Conservation (phyloP, 2,329 filamentous ascomycete genomes). For the Colletotrichum siamense region DNA sequence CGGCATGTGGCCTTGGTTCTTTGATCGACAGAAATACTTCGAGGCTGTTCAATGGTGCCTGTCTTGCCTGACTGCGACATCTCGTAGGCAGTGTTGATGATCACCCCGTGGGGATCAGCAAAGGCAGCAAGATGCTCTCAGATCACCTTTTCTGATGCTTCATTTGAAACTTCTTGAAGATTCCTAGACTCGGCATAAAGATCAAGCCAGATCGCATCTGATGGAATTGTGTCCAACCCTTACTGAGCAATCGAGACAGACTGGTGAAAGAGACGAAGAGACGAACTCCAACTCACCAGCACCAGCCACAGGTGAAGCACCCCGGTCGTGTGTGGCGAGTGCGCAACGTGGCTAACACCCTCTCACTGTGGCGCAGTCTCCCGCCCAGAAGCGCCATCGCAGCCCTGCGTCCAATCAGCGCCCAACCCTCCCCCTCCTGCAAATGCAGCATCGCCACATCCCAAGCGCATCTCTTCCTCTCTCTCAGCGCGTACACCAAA, state of each 20-base stretch:
- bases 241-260: not conserved
- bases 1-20: too few relatives aligned
- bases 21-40: not conserved
- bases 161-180: rapidly evolving
- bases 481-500: not conserved
- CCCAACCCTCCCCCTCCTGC: not conserved
- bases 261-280: not conserved
- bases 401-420: not conserved
- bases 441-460: not conserved
- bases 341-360: not conserved
- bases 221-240: not conserved
- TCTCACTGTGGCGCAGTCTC: not conserved
- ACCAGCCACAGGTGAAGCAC: not conserved
- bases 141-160: not conserved
- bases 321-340: not conserved
- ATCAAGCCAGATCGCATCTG: not conserved
- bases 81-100: not conserved
- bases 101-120: not conserved
- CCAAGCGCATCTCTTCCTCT: not conserved
- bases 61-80: not conserved
- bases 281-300: not conserved
- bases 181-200: rapidly evolving
- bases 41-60: not conserved
- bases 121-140: not conserved
- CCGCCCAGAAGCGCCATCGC: not conserved